Base-by-base conservation (phyloP, 805 yeast genomes). In the Pichia eremophila region DNA sequence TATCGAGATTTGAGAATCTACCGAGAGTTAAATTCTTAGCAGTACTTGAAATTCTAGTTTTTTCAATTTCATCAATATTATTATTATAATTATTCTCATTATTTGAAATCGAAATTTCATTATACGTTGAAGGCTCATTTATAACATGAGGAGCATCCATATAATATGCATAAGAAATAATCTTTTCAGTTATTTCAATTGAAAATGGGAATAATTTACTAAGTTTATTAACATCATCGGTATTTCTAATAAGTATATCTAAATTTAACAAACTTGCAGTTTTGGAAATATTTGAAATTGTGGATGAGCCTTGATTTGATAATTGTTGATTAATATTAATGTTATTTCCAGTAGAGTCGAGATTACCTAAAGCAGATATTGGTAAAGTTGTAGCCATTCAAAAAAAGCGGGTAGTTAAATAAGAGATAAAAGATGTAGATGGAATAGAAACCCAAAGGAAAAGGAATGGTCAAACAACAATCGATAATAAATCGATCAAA, bases 101-200 rank as follows among this genome's bases (percentile, higher is more conserved):
- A 4, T 29, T 29, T 3, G 32, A 10, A 29, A 10, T 8, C 6
- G 32, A 29, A 29, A 3, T 40, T 12, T 40, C 43, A 14, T 28
- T 28, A 18, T 28, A 17, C n/a, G 11, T 17, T 14, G 36, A 15
- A 14, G 8, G n/a, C n/a, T 35, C 45, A 12, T 35, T 14, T 11
- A 47, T 15, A 11, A 48, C 42, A 40, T 48, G 40, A 8, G 56
- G 55, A 39, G 63, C 59, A 35, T 57, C 57, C 48, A 54, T 19
- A 37, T 47, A 63, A 48, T 64, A 65, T 6, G 60, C 57, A 44
- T 61, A 58, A 22, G 60, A 59, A 1, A 65, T 53, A 35, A 65
- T 61, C 40, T 62, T 61, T 48, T 63, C 65, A 9, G 64, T 54
- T 3, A 65, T 44, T 47, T 65, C 70, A 12, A 58, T 54, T 5